phyloP scores from a whole-genome alignment of 129 eudicot genomes.

The Centella asiatica region DNA sequence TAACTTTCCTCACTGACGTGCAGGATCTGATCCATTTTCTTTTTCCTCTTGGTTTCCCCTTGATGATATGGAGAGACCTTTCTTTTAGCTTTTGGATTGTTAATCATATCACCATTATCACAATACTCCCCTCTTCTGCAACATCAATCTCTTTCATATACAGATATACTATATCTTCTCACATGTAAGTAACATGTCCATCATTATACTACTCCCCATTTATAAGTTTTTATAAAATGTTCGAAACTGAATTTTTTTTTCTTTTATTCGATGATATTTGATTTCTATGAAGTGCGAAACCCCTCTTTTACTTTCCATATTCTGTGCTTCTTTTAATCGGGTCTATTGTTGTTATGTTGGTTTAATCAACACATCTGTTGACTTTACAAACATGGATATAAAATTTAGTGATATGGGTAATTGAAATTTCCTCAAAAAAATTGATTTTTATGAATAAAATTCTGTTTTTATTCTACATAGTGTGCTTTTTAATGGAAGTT shows the following conservation, averaged over 20 bases:
- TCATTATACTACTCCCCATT: neutral
- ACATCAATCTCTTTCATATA: neutral
- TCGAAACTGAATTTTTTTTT: neutral
- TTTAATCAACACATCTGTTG: neutral
- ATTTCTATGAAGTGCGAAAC: neutral
- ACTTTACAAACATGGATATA: slow-evolving; percentile 3
- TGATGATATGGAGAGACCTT: neutral
- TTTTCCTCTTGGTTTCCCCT: neutral
- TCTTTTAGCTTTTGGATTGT: slow-evolving; percentile 2
- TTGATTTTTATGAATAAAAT: neutral
- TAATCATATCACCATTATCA: slow-evolving; percentile 4
- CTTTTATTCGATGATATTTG: neutral
- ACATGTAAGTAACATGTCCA: neutral
- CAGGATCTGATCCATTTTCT: neutral
- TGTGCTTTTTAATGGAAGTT: slow-evolving; percentile 8
- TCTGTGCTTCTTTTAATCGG: neutral
- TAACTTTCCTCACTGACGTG: neutral
- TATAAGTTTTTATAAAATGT: neutral
- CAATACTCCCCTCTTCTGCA: neutral
- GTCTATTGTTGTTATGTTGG: neutral
- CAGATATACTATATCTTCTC: neutral
- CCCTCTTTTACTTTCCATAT: too few species aligned
- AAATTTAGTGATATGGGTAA: neutral
- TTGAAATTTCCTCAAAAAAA: neutral
- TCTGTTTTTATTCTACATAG: neutral